These are phyloP conservation scores for Heterobasidion occidentale DNA, from an alignment of 1,284 basidiomycete species.

Conservation along the genomic window DNA sequence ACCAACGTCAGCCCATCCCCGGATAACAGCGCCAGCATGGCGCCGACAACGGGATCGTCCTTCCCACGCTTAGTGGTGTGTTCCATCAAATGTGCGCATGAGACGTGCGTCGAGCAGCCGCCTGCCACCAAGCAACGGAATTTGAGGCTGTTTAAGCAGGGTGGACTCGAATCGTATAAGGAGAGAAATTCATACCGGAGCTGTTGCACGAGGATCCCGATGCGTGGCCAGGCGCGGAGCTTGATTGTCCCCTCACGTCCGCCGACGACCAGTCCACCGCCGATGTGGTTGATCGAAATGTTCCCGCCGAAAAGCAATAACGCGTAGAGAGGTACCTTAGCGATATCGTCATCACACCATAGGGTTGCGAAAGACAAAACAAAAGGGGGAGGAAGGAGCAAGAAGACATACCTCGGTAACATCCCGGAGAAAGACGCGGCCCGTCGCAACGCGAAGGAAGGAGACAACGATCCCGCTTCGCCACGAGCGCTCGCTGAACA, in stretches of 20 bases:
- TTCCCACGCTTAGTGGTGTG: constrained; percentile 35
- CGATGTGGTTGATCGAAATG: constrained; percentile 73
- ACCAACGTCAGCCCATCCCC: constrained; percentile 39
- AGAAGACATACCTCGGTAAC: constrained; percentile 69
- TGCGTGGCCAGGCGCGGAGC: constrained; percentile 79
- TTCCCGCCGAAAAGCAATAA: constrained; percentile 80
- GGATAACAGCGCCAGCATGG: constrained; percentile 65
- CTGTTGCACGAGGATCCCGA: constrained; percentile 86
- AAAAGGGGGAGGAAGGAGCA: too few species aligned
- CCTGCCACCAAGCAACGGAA: constrained; percentile 22
- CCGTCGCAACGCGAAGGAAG: constrained; percentile 80
- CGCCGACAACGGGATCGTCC: constrained; percentile 52
- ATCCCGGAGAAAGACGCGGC: constrained; percentile 82
- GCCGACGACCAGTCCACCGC: constrained; percentile 68
- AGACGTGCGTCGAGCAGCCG: constrained; percentile 69
- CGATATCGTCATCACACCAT: background rate
- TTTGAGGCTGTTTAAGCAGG: constrained; percentile 1
- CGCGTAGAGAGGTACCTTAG: constrained; percentile 77
- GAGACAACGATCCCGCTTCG: constrained; percentile 76
- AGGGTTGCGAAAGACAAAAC: background rate
- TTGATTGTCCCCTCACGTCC: constrained; percentile 43
- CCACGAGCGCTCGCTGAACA: constrained; percentile 73
- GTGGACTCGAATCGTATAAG: background rate
- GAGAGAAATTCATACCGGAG: constrained; percentile 44
- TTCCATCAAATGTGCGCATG: constrained; percentile 47